phyloP scores from a whole-genome alignment of 2,329 filamentous ascomycete genomes.

The Penicillium sp. region DNA sequence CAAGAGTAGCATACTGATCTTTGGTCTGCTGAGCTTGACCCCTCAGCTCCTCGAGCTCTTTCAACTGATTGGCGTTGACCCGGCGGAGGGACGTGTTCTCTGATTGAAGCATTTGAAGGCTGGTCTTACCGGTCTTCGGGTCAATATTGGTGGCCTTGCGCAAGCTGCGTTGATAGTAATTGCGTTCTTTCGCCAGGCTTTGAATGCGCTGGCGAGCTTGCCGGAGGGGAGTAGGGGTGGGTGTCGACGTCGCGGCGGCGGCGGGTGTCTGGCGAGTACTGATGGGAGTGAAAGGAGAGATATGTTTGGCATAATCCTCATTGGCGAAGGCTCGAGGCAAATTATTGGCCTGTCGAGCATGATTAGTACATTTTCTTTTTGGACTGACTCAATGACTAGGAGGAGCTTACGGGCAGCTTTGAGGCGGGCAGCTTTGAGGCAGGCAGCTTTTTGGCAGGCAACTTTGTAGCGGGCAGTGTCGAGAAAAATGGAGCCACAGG shows the following conservation, averaged over 20 bases:
- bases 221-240: neutral
- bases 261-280: neutral
- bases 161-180: slow-evolving; percentile 29
- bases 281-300: neutral
- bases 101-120: slow-evolving; percentile 17
- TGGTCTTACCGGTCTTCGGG: slow-evolving; percentile 29
- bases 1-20: neutral
- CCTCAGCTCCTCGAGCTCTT: neutral
- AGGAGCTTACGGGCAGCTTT: neutral
- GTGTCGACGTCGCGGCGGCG: neutral
- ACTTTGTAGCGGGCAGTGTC: neutral
- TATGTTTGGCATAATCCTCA: neutral
- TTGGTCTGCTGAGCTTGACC: neutral
- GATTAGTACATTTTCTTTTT: neutral
- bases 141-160: slow-evolving; percentile 27
- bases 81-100: slow-evolving; percentile 4
- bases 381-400: neutral
- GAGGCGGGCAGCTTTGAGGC: too few relatives aligned
- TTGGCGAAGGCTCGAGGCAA: neutral
- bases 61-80: neutral
- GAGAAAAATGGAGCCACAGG: neutral
- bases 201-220: neutral
- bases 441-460: neutral
- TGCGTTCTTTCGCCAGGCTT: slow-evolving; percentile 29
- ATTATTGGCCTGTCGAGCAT: neutral